phyloP scores from a whole-genome alignment of 352 stramenopile species.

The Globisporangium acanthophoron region DNA sequence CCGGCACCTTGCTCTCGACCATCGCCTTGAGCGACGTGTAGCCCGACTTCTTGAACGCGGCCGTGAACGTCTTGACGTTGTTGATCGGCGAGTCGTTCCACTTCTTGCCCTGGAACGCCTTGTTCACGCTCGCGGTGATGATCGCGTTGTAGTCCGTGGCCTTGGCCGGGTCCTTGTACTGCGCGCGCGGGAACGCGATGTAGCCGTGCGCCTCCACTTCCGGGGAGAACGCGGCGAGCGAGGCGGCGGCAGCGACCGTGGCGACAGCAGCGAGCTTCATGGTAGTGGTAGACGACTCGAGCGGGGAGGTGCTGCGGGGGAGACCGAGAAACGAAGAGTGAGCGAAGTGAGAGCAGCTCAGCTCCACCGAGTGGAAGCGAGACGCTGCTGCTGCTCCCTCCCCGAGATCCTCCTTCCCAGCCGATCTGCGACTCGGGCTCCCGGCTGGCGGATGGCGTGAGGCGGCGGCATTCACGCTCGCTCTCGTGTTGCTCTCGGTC shows the following conservation, averaged over 20 bases:
- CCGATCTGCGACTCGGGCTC: no score
- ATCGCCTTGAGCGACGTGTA: conserved; percentile 37
- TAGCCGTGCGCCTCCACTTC: conserved; percentile 36
- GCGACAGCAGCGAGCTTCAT: not conserved
- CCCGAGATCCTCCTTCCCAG: no score
- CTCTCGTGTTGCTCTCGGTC: no score
- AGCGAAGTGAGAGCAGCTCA: not conserved
- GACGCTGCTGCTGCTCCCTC: no score
- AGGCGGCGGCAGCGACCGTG: not conserved
- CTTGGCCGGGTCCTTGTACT: conserved; percentile 25
- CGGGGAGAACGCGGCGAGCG: not conserved
- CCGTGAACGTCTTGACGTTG: conserved; percentile 42
- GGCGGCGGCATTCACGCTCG: no score
- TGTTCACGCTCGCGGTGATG: conserved; percentile 4
- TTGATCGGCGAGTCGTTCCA: conserved; percentile 33
- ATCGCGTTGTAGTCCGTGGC: conserved; percentile 33
- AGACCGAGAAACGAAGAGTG: not conserved
- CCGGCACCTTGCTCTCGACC: conserved; percentile 22
- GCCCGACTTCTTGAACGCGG: conserved; percentile 25
- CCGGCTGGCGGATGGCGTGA: no score
- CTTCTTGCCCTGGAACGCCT: conserved; percentile 45
- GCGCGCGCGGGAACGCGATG: conserved; percentile 31
- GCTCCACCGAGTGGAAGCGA: no score
- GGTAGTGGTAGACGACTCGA: not conserved
- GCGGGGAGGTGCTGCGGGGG: not conserved